phyloP scores from a whole-genome alignment of 805 yeast genomes.

The Lipomyces yamanashiensis region DNA sequence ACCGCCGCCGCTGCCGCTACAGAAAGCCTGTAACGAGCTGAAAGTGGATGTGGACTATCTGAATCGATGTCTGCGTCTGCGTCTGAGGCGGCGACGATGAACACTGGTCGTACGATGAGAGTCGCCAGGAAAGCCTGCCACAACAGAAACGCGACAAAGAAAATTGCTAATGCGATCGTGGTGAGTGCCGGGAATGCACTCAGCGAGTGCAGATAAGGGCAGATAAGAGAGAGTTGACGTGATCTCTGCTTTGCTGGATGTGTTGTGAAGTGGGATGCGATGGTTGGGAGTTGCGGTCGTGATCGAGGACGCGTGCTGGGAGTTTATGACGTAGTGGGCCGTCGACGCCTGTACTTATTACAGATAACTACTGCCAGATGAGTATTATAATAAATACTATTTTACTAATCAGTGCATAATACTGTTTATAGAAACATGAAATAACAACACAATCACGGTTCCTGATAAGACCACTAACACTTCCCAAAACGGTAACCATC shows the following conservation, averaged over 20 bases:
- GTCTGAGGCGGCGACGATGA: constrained; percentile 11
- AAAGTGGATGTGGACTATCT: constrained; percentile 2
- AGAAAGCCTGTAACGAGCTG: constrained; percentile 6
- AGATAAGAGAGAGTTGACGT: not conserved
- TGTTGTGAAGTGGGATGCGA: not conserved
- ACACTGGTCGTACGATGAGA: constrained; percentile 31
- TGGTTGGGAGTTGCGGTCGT: constrained; percentile 5
- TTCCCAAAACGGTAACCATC: not conserved
- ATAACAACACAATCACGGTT: not conserved
- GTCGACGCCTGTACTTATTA: too few relatives aligned
- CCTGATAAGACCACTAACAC: not conserved
- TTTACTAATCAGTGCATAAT: too few relatives aligned
- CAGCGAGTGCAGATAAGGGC: not conserved
- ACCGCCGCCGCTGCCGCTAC: constrained; percentile 12
- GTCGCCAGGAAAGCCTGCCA: constrained; percentile 35
- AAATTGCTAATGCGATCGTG: constrained; percentile 23
- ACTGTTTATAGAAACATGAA: too few relatives aligned
- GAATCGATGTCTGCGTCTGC: not conserved
- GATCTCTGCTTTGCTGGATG: not conserved
- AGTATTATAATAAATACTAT: too few relatives aligned
- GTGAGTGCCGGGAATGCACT: constrained; percentile 4
- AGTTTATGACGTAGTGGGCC: too few relatives aligned
- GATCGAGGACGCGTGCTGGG: not conserved
- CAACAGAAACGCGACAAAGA: constrained; percentile 31
- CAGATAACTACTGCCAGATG: too few relatives aligned